A percentile compares a stretch with the other conserved stretches of the same genome.
These are phyloP conservation scores for Trametes maxima DNA, from an alignment of 768 basidiomycete genomes.

Conservation along the genomic window DNA sequence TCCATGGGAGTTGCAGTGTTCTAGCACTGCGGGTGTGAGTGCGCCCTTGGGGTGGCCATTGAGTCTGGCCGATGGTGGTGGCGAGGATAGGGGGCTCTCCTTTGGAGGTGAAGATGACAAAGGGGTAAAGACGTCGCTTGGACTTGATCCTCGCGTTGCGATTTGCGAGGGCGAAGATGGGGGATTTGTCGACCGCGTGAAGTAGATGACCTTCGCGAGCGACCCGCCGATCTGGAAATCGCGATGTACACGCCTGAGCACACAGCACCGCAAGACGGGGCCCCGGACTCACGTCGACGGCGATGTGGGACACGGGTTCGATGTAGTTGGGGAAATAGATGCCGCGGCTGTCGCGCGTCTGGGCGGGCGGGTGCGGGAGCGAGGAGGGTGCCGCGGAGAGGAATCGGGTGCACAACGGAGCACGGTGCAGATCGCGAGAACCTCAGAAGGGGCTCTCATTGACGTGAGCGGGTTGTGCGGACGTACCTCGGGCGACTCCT, in stretches of 20 bases:
- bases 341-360: conserved; percentile 93
- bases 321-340: conserved; percentile 98
- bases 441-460: conserved; percentile 7
- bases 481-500: conserved; percentile 91
- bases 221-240: conserved; percentile 86
- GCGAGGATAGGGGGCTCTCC: conserved; percentile 32
- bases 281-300: conserved; percentile 80
- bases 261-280: conserved; percentile 9
- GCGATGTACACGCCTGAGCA: conserved; percentile 20
- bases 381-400: conserved; percentile 3
- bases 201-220: conserved; percentile 97
- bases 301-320: conserved; percentile 96
- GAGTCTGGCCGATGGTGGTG: conserved; percentile 36
- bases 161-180: conserved; percentile 74
- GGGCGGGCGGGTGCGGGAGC: conserved; percentile 16
- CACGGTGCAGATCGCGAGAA: conserved; percentile 14
- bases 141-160: conserved; percentile 60
- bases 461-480: conserved; percentile 4
- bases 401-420: not conserved
- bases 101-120: conserved; percentile 35
- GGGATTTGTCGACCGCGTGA: conserved; percentile 89
- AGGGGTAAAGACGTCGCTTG: conserved; percentile 44
- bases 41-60: conserved; percentile 61
- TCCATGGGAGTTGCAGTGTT: conserved; percentile 19
- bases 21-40: conserved; percentile 78